Evolutionary conservation across 2,329 filamentous ascomycete genomes (phyloP), one percentile per base, ranked within the genome.

Genomic region (Teratosphaeria nubilosa): DNA sequence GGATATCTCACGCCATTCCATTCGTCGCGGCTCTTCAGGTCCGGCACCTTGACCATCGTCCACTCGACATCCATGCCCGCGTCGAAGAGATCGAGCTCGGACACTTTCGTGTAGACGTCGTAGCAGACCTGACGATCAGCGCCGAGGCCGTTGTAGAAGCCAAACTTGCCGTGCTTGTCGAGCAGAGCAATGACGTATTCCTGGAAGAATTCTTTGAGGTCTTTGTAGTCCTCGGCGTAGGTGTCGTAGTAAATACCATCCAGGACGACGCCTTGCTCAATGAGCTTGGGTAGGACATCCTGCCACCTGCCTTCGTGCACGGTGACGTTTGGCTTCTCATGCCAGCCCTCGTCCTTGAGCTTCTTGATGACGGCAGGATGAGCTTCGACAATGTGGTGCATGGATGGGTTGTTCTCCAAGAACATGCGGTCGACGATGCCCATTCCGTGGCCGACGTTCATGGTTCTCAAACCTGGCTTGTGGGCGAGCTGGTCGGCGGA

Each of bases 81-180:
- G 65, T 97, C 91, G 62, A 87, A 84, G 24, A 95, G 78, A 74
- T 97, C 91, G 79, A 96, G 86, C 74, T 97, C 92, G 1, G 90
- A 87, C 2, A 97, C 90, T 72, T 88, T 90, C 56, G 86, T 88
- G 75, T 97, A 97, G 25, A 99, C 91, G 75, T 97, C 94, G 74
- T 97, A 97, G 74, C 90, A 96, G 61, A 97, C 86, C 72, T 86
- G 86, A 52, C 94, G 80, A 74, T 99, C 94, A 2, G 94, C 94
- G 0, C 94, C 94, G 59, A 97, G 84, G 0, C 94, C 83, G 64
- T 86, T 84, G 71, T 86, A 86, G 73, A 85, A 86, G 32, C 83
- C 80, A 71, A 84, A 86, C 53, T 74, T 77, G 45, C 75, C 76
- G 10, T 74, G 69, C 30, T 80, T 77, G 64, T 88, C 86, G 52